Conservation (phyloP, 192 early-diverging fungal species). For the Podila verticillata region DNA sequence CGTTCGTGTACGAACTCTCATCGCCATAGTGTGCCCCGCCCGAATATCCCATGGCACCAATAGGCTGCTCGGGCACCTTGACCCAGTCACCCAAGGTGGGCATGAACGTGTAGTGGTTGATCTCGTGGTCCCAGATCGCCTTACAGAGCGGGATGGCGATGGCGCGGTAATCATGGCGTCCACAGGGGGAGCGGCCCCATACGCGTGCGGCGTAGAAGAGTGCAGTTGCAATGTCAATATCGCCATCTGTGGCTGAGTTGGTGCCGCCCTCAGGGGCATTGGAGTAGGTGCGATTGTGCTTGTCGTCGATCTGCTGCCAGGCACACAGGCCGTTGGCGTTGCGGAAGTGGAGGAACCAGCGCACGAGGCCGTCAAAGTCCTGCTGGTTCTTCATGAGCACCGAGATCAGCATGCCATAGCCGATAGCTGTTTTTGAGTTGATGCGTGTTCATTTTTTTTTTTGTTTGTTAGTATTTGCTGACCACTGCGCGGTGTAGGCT, state of each 20-base stretch:
- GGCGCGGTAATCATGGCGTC: slow-evolving; percentile 53
- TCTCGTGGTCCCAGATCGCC: slow-evolving; percentile 60
- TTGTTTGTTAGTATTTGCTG: no score
- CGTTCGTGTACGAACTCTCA: slow-evolving; percentile 48
- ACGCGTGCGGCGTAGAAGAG: slow-evolving; percentile 57
- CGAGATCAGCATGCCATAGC: slow-evolving; percentile 66
- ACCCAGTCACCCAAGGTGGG: slow-evolving; percentile 64
- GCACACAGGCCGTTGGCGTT: slow-evolving; percentile 57
- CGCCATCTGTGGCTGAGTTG: slow-evolving; percentile 65
- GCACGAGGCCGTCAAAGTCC: slow-evolving; percentile 64
- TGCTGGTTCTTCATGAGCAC: slow-evolving; percentile 61
- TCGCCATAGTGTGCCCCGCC: slow-evolving; percentile 50
- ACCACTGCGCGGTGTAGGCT: no score
- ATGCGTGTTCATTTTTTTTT: no score
- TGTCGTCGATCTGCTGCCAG: slow-evolving; percentile 62
- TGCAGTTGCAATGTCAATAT: slow-evolving; percentile 64
- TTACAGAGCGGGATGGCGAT: slow-evolving; percentile 53
- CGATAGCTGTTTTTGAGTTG: slow-evolving; percentile 39
- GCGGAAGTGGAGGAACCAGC: slow-evolving; percentile 58
- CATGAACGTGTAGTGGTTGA: slow-evolving; percentile 60
- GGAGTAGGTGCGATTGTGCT: slow-evolving; percentile 29
- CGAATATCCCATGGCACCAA: slow-evolving; percentile 10
- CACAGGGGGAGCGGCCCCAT: slow-evolving; percentile 53
- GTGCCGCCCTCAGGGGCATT: slow-evolving; percentile 61
- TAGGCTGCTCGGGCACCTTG: slow-evolving; percentile 22